phyloP scores from a whole-genome alignment of 176 grass and related monocot genomes.

The Cenchrus purpureus region DNA sequence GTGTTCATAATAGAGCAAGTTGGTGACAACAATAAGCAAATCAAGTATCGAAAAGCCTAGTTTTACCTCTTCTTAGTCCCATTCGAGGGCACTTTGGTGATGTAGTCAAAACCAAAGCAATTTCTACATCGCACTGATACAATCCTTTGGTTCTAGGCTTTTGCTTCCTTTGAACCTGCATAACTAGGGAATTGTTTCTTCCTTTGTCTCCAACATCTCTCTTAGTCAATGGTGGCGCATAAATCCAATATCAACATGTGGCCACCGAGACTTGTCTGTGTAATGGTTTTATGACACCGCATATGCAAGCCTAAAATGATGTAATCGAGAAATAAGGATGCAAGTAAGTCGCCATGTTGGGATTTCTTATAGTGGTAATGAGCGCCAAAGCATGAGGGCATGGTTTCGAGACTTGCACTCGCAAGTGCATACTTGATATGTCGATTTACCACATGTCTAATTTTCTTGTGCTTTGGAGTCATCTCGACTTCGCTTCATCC shows the following conservation, averaged over 20 bases:
- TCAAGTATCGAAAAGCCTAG: too few species aligned
- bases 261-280: neutral
- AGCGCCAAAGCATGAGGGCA: neutral
- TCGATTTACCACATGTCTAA: neutral
- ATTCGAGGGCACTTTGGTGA: neutral
- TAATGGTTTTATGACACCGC: neutral
- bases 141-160: neutral
- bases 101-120: neutral
- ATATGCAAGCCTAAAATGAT: neutral
- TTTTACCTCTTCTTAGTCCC: slow-evolving; percentile 1
- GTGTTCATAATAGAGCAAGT: neutral
- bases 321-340: neutral
- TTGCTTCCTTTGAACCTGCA: neutral
- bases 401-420: neutral
- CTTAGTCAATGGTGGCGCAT: neutral
- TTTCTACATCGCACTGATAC: neutral
- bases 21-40: neutral
- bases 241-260: neutral
- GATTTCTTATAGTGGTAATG: neutral
- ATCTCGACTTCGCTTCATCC: neutral
- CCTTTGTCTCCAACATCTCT: neutral
- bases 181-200: neutral
- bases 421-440: neutral
- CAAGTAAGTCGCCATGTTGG: neutral
- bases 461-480: neutral